Base-by-base conservation (phyloP, 2,329 filamentous ascomycete species). In the Fusarium transvaalense region DNA sequence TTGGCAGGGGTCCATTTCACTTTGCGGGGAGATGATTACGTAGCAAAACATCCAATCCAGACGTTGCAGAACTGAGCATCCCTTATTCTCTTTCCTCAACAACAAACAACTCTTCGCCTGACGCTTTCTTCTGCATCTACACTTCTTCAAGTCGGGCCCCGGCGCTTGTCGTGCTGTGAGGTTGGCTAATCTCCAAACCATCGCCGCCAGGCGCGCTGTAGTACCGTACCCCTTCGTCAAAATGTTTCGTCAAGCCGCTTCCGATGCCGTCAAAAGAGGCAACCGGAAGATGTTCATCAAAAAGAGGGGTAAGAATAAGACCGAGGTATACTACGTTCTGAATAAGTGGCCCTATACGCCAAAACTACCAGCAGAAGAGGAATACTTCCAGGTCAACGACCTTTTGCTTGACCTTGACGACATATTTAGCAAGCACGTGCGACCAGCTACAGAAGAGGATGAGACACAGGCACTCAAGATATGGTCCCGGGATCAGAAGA, bases 351-450 rank as follows among this genome's bases (percentile, higher is more conserved):
- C 57, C 6, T 29, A 50, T 12, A 32, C 42, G 17, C 58, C 70
- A 5, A 69, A 71, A 29, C 31, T 27, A 1, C 61, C 68, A 2
- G 48, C 45, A 10, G 39, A 71, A 12, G 34, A 69, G 46, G 69
- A 77, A n/a, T 77, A 80, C 61, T 81, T 82, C 63, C 73, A 82
- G 25, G 76, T 84, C 39, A 79, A 82, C 14, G 55, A 78, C 19
- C 64, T 83, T 13, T 73, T 87, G 4, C 78, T 88, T 38, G 84
- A 88, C 60, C 82, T 88, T 38, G 86, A 88, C 66, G 82, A 83
- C 43, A 80, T 83, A 62, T 78, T 82, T 21, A 82, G 73, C 65
- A 76, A 71, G 2, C 74, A 78, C 46, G 84, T 87, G 38, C 82
- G 84, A 29, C 71, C 75, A 4, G 82, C 76, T 56, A 76, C 80